Evolutionary conservation across 1,139 yeast species (phyloP), one percentile per base, ranked within the genome.

Genomic region (Pichia sp.): DNA sequence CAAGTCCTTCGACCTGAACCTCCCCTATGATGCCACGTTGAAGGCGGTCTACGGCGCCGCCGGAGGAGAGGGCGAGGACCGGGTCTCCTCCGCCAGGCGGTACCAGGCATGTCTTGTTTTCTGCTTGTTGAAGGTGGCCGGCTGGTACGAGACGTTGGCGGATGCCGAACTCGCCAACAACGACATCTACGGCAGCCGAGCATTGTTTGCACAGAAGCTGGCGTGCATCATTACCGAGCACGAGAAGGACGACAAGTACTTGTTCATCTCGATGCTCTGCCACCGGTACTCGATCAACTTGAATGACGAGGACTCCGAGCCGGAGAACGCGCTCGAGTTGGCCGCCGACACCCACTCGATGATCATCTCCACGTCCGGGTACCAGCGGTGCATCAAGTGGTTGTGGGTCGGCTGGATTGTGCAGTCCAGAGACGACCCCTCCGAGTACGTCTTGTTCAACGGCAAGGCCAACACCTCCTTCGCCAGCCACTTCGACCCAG

Each of bases 321-420:
- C 96, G 0, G 72, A 76, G 17, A 85, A 82, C 68, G 95, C 91
- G 0, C 73, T 90, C 62, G 97, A 90, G 66, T 68, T 89, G 65
- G 96, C 96, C 0, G 92, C 88, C 31, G 96, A 90, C 67, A 81
- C 84, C 80, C 96, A 90, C 64, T 82, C 89, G 10, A 76, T 79
- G 20, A 84, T 89, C 20, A 87, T 90, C 64, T 84, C 90, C 0
- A 81, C 95, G 0, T 73, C 86, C 3, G 96, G 96, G 0, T 90
- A 83, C 68, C 96, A 90, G 69, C 74, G 96, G 56, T 88, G 96
- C 72, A 80, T 88, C 65, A 84, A 85, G 62, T 90, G 96, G 96
- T 71, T 90, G 53, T 90, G 97, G 97, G 75, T 92, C 58, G 97
- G 97, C 24, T 89, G 96, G 96, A 87, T 90, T 58, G 77, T 87